phyloP scores from a whole-genome alignment of 1,284 basidiomycete species.

The Puccinia novopanici region DNA sequence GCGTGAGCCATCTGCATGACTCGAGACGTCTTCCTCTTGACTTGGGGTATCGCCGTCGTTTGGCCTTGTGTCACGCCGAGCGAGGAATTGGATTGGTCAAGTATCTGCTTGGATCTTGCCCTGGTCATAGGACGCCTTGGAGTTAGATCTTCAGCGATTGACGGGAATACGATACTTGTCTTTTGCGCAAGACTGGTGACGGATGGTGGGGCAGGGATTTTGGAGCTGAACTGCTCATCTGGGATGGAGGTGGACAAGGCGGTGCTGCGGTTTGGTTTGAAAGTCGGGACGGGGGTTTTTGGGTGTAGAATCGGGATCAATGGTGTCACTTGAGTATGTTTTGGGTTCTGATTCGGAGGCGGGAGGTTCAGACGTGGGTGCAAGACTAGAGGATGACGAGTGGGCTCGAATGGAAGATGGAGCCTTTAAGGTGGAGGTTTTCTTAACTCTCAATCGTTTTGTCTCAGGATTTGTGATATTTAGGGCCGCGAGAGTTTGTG shows the following conservation, averaged over 20 bases:
- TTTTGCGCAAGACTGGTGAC: constrained; percentile 3
- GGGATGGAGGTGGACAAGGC: background rate
- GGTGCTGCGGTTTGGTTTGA: background rate
- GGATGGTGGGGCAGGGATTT: background rate
- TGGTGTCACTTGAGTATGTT: background rate
- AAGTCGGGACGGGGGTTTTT: background rate
- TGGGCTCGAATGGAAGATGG: background rate
- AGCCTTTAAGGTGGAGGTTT: background rate
- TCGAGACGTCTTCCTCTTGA: constrained; percentile 32
- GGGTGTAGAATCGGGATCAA: background rate
- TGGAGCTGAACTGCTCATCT: background rate
- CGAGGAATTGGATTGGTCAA: constrained; percentile 1
- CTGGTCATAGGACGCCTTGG: constrained; percentile 32
- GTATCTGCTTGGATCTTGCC: constrained; percentile 34
- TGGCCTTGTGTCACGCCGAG: background rate
- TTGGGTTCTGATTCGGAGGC: background rate
- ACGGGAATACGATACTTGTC: constrained; percentile 17
- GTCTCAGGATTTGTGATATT: background rate
- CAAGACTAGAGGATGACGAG: constrained; percentile 8
- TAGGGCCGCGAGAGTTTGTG: background rate
- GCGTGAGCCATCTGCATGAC: constrained; percentile 35
- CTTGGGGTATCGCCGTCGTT: background rate
- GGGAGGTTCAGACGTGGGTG: background rate
- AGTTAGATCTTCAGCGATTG: constrained; percentile 25
- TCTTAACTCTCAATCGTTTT: constrained; percentile 1